Evolutionary conservation across 257 asterid genomes (phyloP).

Genomic region (Solanum okadae): DNA sequence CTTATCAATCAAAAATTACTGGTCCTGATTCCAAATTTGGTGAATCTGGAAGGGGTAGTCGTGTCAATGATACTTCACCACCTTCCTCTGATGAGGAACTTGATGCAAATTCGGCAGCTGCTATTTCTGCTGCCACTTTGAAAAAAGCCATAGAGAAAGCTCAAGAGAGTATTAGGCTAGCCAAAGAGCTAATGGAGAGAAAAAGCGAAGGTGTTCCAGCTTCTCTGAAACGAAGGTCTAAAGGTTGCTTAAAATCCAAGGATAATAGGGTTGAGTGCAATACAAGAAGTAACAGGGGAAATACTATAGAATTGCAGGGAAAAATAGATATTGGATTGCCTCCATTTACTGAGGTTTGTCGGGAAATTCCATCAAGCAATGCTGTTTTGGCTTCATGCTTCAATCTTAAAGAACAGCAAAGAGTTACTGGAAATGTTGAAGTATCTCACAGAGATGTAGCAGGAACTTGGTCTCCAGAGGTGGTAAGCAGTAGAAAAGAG

Average conservation of each 20-base stretch:
- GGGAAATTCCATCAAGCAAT: conserved; percentile 3
- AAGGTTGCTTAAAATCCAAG: conserved; percentile 20
- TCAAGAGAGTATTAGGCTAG: conserved; percentile 82
- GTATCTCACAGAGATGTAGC: conserved; percentile 26
- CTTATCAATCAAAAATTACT: conserved; percentile 15
- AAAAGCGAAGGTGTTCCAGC: conserved; percentile 32
- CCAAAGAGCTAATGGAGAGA: conserved; percentile 75
- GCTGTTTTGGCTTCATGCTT: conserved; percentile 17
- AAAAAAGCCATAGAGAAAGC: conserved; percentile 83
- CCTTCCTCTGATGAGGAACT: conserved; percentile 59
- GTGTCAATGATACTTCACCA: conserved; percentile 19
- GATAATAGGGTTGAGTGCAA: conserved; percentile 21
- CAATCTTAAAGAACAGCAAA: conserved; percentile 14
- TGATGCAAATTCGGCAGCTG: conserved; percentile 76
- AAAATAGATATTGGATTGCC: conserved; percentile 16
- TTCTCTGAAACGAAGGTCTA: conserved; percentile 25
- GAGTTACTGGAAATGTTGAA: conserved; percentile 18
- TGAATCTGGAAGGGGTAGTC: conserved; percentile 22
- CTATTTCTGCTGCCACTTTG: conserved; percentile 68
- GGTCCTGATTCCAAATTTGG: conserved; percentile 27
- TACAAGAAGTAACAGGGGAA: conserved; percentile 17
- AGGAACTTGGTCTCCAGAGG: conserved; percentile 20
- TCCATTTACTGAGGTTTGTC: conserved; percentile 12
- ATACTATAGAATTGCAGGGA: conserved; percentile 15
- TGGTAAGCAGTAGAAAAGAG: conserved; percentile 19